These are phyloP conservation scores for Aspergillus sp. DNA, from an alignment of 2,329 filamentous ascomycete genomes.

Conservation along the genomic window DNA sequence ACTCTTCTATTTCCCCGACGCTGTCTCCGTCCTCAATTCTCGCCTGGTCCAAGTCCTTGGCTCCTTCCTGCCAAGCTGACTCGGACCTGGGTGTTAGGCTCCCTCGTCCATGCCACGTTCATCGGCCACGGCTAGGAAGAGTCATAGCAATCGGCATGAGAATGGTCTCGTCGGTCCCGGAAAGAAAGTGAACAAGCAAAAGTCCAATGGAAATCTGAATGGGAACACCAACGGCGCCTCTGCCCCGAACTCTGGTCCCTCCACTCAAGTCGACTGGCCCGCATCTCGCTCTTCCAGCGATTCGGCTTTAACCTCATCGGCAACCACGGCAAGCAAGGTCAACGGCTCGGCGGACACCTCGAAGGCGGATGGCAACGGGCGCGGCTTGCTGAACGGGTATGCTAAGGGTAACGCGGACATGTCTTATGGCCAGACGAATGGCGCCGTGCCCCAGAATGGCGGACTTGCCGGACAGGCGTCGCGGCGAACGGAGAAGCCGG, in stretches of 20 bases:
- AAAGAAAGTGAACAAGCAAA: constrained; percentile 65
- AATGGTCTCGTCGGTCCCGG: constrained; percentile 81
- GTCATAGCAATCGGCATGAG: constrained; percentile 76
- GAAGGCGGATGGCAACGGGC: constrained; percentile 40
- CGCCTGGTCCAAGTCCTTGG: constrained; percentile 50
- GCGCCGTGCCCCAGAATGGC: constrained; percentile 33
- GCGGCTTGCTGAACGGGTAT: constrained; percentile 38
- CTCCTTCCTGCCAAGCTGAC: constrained; percentile 52
- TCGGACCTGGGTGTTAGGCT: constrained; percentile 46
- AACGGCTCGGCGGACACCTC: constrained; percentile 32
- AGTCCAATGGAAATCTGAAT: constrained; percentile 58
- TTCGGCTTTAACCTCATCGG: constrained; percentile 33
- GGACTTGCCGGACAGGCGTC: constrained; percentile 31
- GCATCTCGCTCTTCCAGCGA: constrained; percentile 43
- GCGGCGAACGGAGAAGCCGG: constrained; percentile 35
- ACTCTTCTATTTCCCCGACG: constrained; percentile 10
- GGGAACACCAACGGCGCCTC: constrained; percentile 50
- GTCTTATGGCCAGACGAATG: constrained; percentile 38
- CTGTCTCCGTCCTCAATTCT: constrained; percentile 28
- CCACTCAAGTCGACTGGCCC: constrained; percentile 44
- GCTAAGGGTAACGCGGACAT: constrained; percentile 38
- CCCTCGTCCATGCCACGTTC: constrained; percentile 54
- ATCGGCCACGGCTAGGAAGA: constrained; percentile 54
- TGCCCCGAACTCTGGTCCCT: constrained; percentile 37
- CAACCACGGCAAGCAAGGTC: constrained; percentile 27